These are phyloP conservation scores for Fomitopsis palustris DNA, from an alignment of 1,284 basidiomycete genomes.

Conservation along the genomic window DNA sequence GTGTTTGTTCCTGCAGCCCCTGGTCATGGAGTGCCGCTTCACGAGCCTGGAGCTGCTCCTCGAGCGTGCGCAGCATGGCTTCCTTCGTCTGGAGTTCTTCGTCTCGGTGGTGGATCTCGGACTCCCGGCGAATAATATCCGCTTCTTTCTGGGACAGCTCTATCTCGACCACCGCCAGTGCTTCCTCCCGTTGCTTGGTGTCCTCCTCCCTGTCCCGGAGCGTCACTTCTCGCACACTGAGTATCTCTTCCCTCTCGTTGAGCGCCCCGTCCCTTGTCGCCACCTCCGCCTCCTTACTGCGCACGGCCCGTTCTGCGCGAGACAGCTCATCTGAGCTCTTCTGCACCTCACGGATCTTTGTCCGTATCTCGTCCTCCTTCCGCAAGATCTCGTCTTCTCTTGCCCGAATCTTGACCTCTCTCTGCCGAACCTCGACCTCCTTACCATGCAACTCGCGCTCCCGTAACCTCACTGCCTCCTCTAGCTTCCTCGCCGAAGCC, in stretches of 20 bases:
- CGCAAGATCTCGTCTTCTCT: neutral
- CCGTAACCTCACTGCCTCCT: conserved; percentile 21
- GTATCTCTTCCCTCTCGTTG: neutral
- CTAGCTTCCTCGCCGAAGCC: conserved; percentile 20
- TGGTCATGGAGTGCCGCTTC: too few relatives aligned
- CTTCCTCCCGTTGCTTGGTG: neutral
- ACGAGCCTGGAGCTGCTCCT: neutral
- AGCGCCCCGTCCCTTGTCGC: neutral
- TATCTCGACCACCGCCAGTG: neutral
- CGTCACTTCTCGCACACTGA: neutral
- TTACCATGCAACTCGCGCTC: conserved; percentile 22
- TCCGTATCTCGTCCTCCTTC: neutral
- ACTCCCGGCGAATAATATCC: neutral
- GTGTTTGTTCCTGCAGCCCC: too few relatives aligned
- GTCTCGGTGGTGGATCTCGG: neutral
- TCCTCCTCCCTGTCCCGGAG: neutral
- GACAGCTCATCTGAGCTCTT: neutral
- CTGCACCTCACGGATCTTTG: neutral
- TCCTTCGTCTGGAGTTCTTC: neutral
- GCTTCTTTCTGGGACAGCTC: neutral
- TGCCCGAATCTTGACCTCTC: neutral
- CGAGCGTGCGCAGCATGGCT: neutral
- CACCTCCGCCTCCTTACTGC: neutral
- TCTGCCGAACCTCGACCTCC: conserved; percentile 12
- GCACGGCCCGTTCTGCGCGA: neutral